Conservation (phyloP, 2,329 filamentous ascomycete species). For the Hypoxylon sp. region DNA sequence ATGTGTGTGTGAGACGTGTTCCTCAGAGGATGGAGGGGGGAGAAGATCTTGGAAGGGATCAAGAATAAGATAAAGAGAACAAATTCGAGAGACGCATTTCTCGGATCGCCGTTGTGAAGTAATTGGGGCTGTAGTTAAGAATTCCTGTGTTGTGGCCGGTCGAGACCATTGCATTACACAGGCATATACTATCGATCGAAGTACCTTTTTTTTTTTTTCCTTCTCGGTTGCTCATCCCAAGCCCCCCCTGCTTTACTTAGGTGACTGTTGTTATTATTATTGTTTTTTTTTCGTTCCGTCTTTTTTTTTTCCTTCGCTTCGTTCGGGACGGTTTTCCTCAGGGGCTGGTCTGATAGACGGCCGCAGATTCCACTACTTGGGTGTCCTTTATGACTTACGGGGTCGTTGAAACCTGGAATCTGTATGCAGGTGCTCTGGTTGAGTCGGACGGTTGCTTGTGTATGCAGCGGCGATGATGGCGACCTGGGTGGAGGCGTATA, state of each 20-base stretch:
- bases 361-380: conserved; percentile 21
- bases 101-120: conserved; percentile 40
- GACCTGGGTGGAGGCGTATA: conserved; percentile 27
- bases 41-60: conserved; percentile 39
- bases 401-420: conserved; percentile 23
- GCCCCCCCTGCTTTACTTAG: conserved; percentile 35
- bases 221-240: conserved; percentile 34
- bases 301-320: conserved; percentile 12
- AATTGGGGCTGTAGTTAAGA: conserved; percentile 40
- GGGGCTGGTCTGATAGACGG: conserved; percentile 9
- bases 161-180: conserved; percentile 43
- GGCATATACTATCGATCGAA: conserved; percentile 40
- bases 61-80: conserved; percentile 37
- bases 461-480: conserved; percentile 36
- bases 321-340: conserved; percentile 9
- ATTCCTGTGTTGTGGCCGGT: conserved; percentile 39
- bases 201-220: conserved; percentile 42
- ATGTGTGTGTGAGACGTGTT: conserved; percentile 46
- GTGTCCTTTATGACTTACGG: conserved; percentile 6
- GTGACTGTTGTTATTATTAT: conserved; percentile 23
- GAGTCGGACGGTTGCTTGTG: conserved; percentile 40
- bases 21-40: conserved; percentile 38
- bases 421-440: conserved; percentile 29
- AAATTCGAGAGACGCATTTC: conserved; percentile 44
- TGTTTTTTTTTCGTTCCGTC: conserved; percentile 9